Evolutionary conservation across 2,329 filamentous ascomycete species (phyloP).

Genomic region (Metarhizium humberi): DNA sequence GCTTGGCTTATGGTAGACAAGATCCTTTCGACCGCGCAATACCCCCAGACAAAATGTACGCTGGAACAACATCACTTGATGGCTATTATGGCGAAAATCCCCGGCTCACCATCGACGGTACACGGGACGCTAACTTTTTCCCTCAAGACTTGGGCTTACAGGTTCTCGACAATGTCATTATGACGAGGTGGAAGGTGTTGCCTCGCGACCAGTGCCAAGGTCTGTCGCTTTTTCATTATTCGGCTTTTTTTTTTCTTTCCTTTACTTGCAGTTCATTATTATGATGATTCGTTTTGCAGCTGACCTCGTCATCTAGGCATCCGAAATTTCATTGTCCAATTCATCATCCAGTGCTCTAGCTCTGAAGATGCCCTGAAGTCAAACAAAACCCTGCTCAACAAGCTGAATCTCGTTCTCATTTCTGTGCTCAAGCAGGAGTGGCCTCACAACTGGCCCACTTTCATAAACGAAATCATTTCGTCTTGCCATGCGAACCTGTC

Average conservation of each 20-base stretch:
- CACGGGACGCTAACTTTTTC: constrained; percentile 11
- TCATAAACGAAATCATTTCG: constrained; percentile 98
- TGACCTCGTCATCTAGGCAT: constrained; percentile 54
- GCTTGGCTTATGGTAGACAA: constrained; percentile 96
- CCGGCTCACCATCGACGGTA: neutral
- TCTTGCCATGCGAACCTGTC: constrained; percentile 92
- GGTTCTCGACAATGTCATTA: constrained; percentile 95
- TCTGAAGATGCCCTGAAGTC: constrained; percentile 79
- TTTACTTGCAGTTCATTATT: neutral
- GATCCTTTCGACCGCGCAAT: constrained; percentile 86
- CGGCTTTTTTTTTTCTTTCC: neutral
- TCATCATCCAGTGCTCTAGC: constrained; percentile 89
- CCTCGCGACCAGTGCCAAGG: constrained; percentile 94
- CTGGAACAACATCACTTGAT: constrained; percentile 9
- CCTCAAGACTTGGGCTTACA: constrained; percentile 77
- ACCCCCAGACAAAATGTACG: constrained; percentile 93
- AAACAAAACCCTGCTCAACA: constrained; percentile 89
- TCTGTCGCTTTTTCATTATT: constrained; percentile 18
- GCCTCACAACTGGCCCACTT: constrained; percentile 99
- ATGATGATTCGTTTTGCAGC: neutral
- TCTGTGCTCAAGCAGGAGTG: constrained; percentile 98
- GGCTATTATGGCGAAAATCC: neutral
- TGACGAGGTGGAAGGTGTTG: constrained; percentile 97
- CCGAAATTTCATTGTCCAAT: constrained; percentile 97
- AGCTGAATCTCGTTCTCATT: constrained; percentile 94